Evolutionary conservation across 106 monocot genomes (phyloP).

Genomic region (Apostasia ramifera): DNA sequence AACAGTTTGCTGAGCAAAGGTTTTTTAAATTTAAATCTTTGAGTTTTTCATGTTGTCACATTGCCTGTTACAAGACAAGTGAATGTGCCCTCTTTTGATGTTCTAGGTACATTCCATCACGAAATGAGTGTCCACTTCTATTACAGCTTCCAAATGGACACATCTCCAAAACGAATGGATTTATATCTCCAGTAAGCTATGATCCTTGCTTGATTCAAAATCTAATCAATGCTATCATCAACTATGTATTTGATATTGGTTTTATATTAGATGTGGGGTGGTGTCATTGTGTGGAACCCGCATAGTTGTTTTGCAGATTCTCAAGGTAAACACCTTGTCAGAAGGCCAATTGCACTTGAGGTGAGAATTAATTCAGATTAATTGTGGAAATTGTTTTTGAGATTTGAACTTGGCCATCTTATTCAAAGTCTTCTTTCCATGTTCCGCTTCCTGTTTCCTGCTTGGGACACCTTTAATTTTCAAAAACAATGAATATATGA

Average conservation of each 20-base stretch:
- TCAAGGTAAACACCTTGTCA: slow-evolving; percentile 10
- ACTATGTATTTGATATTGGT: slow-evolving; percentile 5
- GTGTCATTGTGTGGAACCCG: slow-evolving; percentile 88
- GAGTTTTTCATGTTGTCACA: neutral
- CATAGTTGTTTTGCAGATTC: slow-evolving; percentile 42
- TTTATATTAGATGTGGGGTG: slow-evolving; percentile 88
- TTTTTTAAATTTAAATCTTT: too few relatives aligned
- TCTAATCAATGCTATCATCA: neutral
- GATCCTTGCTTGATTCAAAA: neutral
- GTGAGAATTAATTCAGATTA: slow-evolving; percentile 15
- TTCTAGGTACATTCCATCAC: slow-evolving; percentile 80
- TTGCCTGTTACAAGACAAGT: neutral
- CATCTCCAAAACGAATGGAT: slow-evolving; percentile 72
- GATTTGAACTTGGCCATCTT: slow-evolving; percentile 3
- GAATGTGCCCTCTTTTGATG: neutral
- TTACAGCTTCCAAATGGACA: slow-evolving; percentile 65
- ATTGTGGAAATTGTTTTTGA: neutral
- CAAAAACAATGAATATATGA: too few relatives aligned
- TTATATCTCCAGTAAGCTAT: slow-evolving; percentile 89
- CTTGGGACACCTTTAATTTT: neutral
- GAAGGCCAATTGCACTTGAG: slow-evolving; percentile 42
- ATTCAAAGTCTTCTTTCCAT: neutral
- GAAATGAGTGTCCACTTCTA: slow-evolving; percentile 76
- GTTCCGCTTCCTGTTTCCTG: neutral
- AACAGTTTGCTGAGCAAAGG: too few relatives aligned